Evolutionary conservation across 2,329 filamentous ascomycete species (phyloP), one percentile per base, ranked within the genome.

Genomic region (Phialophora chinensis): DNA sequence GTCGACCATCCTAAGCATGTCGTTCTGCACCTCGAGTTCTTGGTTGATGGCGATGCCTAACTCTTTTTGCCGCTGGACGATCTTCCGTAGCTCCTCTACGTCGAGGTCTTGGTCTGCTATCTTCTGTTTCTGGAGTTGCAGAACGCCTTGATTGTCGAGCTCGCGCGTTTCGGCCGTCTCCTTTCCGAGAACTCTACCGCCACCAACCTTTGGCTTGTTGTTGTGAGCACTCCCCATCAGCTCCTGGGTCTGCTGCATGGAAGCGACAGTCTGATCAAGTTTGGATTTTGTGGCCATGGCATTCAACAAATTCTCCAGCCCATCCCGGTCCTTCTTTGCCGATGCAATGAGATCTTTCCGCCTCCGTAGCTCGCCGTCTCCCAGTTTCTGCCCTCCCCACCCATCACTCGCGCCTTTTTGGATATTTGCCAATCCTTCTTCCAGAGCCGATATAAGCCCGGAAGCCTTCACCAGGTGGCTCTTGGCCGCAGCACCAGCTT

Each of bases 141-240:
- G 69, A 14, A 90, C 85, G 0, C 87, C 87, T n/a, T 84, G 78
- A 68, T 90, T 89, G 74, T 89, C 87, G 68, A 89, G 73, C 71
- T 88, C 86, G 12, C 87, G 78, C 10, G 87, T 89, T 47, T 83
- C 80, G 68, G 87, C 84, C 0, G 87, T 90, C 77, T 90, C 87
- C 56, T 81, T 81, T 72, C 81, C 73, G 75, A 85, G 53, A 72
- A 87, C 69, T 69, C 86, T 63, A 76, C 87, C 72, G 77, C 85
- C 62, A 78, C 85, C 61, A 75, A 80, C 44, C 20, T 20, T 81
- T 75, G 42, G 75, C 73, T 42, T 73, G 71, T 49, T 62, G 42
- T 38, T 53, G n/a, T 27, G 53, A 31, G 53, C 59, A 29, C 47
- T 53, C 12, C 49, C 63, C 38, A 83, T 71, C 35, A 82, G 73